Evolutionary conservation across 2,329 filamentous ascomycete genomes (phyloP).

Genomic region (Hypoxylon sp.): DNA sequence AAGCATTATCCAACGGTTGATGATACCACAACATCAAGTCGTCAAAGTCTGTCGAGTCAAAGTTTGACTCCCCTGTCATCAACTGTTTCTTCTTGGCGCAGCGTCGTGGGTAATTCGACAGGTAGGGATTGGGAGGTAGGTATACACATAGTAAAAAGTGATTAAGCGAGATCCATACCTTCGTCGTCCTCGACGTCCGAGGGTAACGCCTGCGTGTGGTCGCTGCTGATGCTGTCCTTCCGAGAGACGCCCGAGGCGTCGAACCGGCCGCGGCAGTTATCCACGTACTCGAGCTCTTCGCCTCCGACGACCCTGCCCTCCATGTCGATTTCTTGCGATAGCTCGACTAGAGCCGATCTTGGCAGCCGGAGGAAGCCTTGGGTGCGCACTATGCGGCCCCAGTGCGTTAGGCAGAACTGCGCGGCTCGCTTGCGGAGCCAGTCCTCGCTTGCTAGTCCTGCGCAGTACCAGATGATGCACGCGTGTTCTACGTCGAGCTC

Average conservation of each 20-base stretch:
- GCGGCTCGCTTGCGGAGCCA: conserved; percentile 93
- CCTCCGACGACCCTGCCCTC: conserved; percentile 93
- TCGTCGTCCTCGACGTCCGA: conserved; percentile 74
- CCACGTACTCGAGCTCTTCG: conserved; percentile 79
- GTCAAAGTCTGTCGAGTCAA: conserved; percentile 5
- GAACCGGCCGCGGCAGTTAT: conserved; percentile 65
- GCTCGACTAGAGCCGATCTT: conserved; percentile 84
- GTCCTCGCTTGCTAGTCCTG: conserved; percentile 89
- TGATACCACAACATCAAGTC: conserved; percentile 5
- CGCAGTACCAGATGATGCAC: conserved; percentile 96
- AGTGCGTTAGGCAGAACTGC: conserved; percentile 90
- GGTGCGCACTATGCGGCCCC: conserved; percentile 93
- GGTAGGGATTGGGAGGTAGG: neutral
- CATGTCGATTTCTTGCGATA: conserved; percentile 93
- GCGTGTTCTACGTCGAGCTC: conserved; percentile 96
- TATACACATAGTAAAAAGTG: conserved; percentile 21
- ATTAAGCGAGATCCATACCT: conserved; percentile 69
- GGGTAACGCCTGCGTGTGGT: conserved; percentile 69
- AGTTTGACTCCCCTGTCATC: neutral
- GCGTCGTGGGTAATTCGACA: neutral
- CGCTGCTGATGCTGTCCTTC: conserved; percentile 74
- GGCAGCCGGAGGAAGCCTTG: conserved; percentile 87
- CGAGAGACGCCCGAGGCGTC: conserved; percentile 59
- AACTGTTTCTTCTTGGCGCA: conserved; percentile 1
- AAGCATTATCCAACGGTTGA: conserved; percentile 23